Base-by-base conservation (phyloP, 2,329 filamentous ascomycete species). In the Epichloe gansuensis region DNA sequence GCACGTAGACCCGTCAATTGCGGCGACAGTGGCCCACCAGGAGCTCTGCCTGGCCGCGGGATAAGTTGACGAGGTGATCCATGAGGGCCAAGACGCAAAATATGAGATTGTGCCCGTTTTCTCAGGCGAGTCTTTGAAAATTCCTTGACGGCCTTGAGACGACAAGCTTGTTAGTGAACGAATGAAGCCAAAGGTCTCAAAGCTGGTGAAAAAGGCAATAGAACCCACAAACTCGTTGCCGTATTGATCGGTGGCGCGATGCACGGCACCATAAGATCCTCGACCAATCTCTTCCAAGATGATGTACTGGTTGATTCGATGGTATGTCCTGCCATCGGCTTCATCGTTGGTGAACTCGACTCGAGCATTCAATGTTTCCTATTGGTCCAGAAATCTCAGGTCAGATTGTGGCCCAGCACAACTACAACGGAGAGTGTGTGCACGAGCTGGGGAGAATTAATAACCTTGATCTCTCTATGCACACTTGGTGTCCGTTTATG, bases 261-360 rank as follows among this genome's bases (percentile, higher is more conserved):
- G 90, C 13, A 98, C 93, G 11, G 91, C 86, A 7, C 93, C 93
- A 67, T 95, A 98, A 0, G 91, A 97, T 17, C 93, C 93, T 58
- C 90, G 79, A n/a, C 93, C 93, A 61, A 98, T 96, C 74, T 97
- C 91, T 66, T 95, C 86, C 67, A 86, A 84, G 63, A 98, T 93
- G 54, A 86, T 77, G 67, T 97, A 98, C 70, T 97, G 91, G 67
- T 97, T 97, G 72, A 97, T 91, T 54, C 83, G 81, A 64, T 94
- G 88, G 64, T 94, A 83, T 3, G 86, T 83, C 49, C 76, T 79
- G 28, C 90, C 90, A 63, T 95, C 89, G 59, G 85, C 76, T 60
- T 91, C 85, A 66, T 90, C 91, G 62, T 85, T 93, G 56, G 81
- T 85, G 68, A 94, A 95, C 65, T 93, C 83, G 34, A 89, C 91